These are phyloP conservation scores for Metrosideros polymorpha DNA, from an alignment of 441 rosid species.

Conservation along the genomic window DNA sequence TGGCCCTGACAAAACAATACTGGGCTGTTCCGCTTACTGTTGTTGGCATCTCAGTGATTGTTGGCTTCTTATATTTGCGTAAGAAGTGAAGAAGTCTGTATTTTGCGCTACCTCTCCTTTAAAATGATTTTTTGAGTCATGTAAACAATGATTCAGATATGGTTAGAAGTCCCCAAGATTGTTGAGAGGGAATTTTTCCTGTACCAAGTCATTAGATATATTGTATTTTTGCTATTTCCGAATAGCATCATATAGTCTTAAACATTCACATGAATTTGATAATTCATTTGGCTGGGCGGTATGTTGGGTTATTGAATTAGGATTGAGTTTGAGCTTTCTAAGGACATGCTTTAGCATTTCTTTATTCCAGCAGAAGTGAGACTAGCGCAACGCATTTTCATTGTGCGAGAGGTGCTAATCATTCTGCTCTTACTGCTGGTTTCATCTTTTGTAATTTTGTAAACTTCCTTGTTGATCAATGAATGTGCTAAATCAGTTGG, in stretches of 20 bases:
- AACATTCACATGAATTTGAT: not conserved
- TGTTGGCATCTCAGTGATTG: slow-evolving; percentile 49
- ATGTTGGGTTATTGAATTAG: not conserved
- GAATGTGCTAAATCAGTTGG: not conserved
- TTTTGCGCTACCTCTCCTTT: not conserved
- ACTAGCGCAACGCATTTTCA: not conserved
- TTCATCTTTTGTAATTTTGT: not conserved
- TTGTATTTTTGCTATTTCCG: not conserved
- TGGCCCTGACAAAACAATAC: slow-evolving; percentile 48
- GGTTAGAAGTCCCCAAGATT: not conserved
- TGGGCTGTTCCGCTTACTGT: slow-evolving; percentile 63
- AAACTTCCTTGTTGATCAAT: not conserved
- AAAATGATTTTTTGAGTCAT: not conserved
- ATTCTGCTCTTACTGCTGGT: not conserved
- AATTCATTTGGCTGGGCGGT: not conserved
- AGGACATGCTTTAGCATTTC: not conserved
- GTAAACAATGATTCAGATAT: not conserved
- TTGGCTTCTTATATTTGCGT: slow-evolving; percentile 46
- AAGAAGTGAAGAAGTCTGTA: slow-evolving; percentile 32
- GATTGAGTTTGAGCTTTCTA: not conserved
- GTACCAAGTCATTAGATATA: not conserved
- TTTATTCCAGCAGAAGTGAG: not conserved
- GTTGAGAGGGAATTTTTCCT: not conserved
- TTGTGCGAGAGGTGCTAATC: not conserved
- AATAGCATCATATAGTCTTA: not conserved